phyloP scores from a whole-genome alignment of 2,329 filamentous ascomycete genomes.

The Cladosporium phlei region DNA sequence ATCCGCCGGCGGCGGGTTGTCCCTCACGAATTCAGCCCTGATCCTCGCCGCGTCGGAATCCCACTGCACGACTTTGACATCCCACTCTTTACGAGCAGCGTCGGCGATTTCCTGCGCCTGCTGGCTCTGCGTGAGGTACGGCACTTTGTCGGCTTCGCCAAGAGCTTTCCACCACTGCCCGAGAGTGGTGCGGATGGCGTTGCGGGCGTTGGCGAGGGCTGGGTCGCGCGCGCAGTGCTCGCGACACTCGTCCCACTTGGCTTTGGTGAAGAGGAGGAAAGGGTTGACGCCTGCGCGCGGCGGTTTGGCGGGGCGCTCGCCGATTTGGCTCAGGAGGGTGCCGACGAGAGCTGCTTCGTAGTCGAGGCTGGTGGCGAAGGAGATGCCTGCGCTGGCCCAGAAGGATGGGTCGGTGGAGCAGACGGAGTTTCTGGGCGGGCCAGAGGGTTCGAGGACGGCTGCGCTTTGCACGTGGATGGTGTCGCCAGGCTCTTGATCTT shows the following conservation, averaged over 20 bases:
- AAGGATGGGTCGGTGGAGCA: constrained; percentile 30
- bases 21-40: constrained; percentile 37
- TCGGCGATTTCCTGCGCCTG: constrained; percentile 64
- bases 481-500: no score
- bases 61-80: constrained; percentile 63
- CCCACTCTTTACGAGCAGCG: constrained; percentile 55
- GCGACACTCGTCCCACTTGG: constrained; percentile 59
- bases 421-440: constrained; percentile 26
- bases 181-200: constrained; percentile 77
- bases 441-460: constrained; percentile 2
- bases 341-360: constrained; percentile 56
- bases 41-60: constrained; percentile 58
- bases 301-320: constrained; percentile 69
- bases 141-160: constrained; percentile 63
- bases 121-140: constrained; percentile 71
- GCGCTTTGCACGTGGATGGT: constrained; percentile 4
- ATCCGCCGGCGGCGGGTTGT: constrained; percentile 22
- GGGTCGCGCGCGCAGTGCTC: constrained; percentile 59
- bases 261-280: constrained; percentile 84
- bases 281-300: constrained; percentile 73
- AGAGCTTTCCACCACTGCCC: constrained; percentile 89
- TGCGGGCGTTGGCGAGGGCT: constrained; percentile 61
- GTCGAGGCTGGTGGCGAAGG: constrained; percentile 36
- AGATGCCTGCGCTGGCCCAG: constrained; percentile 25
- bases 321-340: constrained; percentile 58